Percentiles rank a stretch among this genome's conserved stretches.
These are phyloP conservation scores for Discostella stelligera DNA, from an alignment of 352 stramenopile species.

Conservation along the genomic window DNA sequence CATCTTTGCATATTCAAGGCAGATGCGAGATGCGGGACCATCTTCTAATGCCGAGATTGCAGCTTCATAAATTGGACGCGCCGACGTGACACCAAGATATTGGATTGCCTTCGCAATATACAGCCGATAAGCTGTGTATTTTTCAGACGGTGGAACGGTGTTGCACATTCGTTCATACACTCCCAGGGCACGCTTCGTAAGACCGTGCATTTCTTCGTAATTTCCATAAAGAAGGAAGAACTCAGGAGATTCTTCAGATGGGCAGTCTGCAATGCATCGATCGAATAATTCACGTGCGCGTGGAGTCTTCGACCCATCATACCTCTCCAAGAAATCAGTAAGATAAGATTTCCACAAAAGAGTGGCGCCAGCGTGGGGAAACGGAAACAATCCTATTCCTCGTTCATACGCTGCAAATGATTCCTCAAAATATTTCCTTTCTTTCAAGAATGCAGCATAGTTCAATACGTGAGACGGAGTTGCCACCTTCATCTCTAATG, in stretches of 20 bases:
- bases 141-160: conserved; percentile 87
- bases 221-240: conserved; percentile 90
- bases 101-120: conserved; percentile 92
- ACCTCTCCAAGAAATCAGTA: conserved; percentile 92
- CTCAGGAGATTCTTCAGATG: conserved; percentile 79
- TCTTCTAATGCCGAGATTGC: conserved; percentile 93
- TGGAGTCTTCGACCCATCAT: conserved; percentile 94
- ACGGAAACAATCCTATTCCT: conserved; percentile 87
- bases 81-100: conserved; percentile 94
- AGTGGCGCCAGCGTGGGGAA: conserved; percentile 91
- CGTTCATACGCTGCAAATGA: conserved; percentile 88
- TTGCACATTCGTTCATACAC: conserved; percentile 93
- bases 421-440: conserved; percentile 95
- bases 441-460: conserved; percentile 94
- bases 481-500: conserved; percentile 94
- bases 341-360: conserved; percentile 95
- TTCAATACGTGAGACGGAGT: conserved; percentile 97
- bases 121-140: conserved; percentile 90
- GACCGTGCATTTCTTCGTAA: conserved; percentile 95
- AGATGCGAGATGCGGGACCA: conserved; percentile 88
- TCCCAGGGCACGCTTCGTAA: conserved; percentile 93
- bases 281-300: conserved; percentile 96
- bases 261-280: conserved; percentile 87
- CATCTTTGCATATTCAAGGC: conserved; percentile 94
- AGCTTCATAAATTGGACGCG: conserved; percentile 94